phyloP scores from a whole-genome alignment of 495 filamentous ascomycete genomes.

The Opeltia flavorubescens region DNA sequence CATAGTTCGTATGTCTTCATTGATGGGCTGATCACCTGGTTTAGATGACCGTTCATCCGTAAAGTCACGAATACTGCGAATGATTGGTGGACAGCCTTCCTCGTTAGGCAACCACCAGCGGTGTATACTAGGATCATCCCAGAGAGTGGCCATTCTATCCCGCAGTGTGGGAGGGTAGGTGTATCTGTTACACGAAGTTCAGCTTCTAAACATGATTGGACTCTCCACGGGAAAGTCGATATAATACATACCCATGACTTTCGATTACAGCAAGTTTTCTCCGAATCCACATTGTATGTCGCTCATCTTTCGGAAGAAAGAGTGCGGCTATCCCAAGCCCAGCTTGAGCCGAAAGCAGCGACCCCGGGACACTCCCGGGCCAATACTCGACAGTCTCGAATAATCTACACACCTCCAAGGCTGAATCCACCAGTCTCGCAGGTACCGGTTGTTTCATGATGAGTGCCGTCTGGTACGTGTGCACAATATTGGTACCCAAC shows the following conservation, averaged over 20 bases:
- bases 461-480: conserved; percentile 53
- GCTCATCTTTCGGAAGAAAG: conserved; percentile 59
- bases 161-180: conserved; percentile 66
- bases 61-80: conserved; percentile 63
- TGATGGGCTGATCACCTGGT: conserved; percentile 36
- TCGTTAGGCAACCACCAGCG: conserved; percentile 84
- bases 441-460: conserved; percentile 34
- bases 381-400: conserved; percentile 65
- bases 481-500: conserved; percentile 66
- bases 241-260: conserved; percentile 56
- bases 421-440: conserved; percentile 41
- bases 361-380: conserved; percentile 54
- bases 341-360: conserved; percentile 58
- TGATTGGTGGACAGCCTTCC: conserved; percentile 53
- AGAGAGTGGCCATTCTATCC: conserved; percentile 54
- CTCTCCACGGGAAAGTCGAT: neutral
- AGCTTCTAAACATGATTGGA: neutral
- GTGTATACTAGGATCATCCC: conserved; percentile 49
- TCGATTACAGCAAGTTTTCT: conserved; percentile 70
- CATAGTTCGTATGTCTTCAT: conserved; percentile 62
- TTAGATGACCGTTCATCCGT: conserved; percentile 46
- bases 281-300: conserved; percentile 70
- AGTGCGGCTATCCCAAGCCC: conserved; percentile 61
- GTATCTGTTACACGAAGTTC: conserved; percentile 42
- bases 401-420: conserved; percentile 57